Evolutionary conservation across 2,329 filamentous ascomycete species (phyloP).

Genomic region (Cercospora janseana): DNA sequence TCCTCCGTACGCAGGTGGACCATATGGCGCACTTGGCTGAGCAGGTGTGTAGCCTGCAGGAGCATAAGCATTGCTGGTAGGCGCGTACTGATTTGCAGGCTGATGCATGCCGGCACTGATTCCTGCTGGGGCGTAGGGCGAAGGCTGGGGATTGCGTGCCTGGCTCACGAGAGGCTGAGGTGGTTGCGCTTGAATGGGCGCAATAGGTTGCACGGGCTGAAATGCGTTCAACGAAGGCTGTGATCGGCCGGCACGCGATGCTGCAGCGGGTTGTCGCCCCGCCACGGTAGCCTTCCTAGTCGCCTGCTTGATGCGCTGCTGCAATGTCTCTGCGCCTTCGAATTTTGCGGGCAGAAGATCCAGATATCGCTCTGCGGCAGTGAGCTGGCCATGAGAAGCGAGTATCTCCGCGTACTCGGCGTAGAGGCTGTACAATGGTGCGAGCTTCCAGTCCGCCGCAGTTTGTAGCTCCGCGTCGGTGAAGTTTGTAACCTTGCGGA

Average conservation of each 20-base stretch:
- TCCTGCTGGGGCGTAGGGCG: conserved; percentile 42
- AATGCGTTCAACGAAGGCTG: conserved; percentile 27
- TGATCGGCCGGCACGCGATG: conserved; percentile 30
- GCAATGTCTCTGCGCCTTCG: conserved; percentile 80
- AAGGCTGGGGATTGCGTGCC: conserved; percentile 34
- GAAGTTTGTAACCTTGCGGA: conserved; percentile 92
- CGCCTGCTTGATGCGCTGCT: conserved; percentile 80
- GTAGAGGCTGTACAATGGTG: conserved; percentile 87
- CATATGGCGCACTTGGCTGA: conserved; percentile 41
- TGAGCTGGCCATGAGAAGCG: conserved; percentile 81
- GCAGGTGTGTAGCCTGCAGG: conserved; percentile 45
- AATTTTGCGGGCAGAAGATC: conserved; percentile 80
- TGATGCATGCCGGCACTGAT: conserved; percentile 23
- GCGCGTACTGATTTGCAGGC: conserved; percentile 49
- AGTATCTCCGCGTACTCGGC: conserved; percentile 95
- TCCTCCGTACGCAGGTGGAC: conserved; percentile 42
- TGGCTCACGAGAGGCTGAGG: conserved; percentile 45
- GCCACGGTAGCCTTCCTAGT: conserved; percentile 54
- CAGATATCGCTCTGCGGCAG: conserved; percentile 86
- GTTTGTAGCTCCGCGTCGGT: conserved; percentile 71
- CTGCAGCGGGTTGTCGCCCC: conserved; percentile 37
- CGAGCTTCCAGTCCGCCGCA: conserved; percentile 82
- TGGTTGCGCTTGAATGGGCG: conserved; percentile 19
- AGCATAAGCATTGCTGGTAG: conserved; percentile 35
- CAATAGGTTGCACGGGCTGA: conserved; percentile 42